A percentile compares a stretch with the other conserved stretches of the same genome.
Evolutionary conservation across 768 basidiomycete genomes (phyloP).

Genomic region (Tylopilus sp.): DNA sequence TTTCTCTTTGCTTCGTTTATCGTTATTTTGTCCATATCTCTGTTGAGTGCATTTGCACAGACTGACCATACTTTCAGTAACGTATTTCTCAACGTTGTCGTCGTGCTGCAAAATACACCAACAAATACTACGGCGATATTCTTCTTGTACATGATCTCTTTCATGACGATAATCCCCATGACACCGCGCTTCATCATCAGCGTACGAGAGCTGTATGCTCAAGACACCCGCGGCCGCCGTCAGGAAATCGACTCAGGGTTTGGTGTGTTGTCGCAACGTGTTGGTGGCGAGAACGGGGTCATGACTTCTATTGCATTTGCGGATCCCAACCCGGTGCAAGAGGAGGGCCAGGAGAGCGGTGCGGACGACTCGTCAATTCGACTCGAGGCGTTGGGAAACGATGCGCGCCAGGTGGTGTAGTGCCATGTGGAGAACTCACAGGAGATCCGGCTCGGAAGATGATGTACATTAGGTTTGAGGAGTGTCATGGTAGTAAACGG

Average conservation of each 20-base stretch:
- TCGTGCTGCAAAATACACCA: background rate
- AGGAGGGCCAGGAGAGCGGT: background rate
- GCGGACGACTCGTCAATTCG: too few species aligned
- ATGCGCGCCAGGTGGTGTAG: too few species aligned
- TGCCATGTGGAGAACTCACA: too few species aligned
- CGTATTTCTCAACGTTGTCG: background rate
- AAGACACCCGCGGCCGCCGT: background rate
- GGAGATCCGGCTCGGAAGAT: too few species aligned
- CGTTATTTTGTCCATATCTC: background rate
- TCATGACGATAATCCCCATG: background rate
- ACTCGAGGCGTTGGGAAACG: too few species aligned
- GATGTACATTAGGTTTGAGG: too few species aligned
- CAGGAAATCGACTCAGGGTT: background rate
- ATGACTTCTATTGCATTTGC: background rate
- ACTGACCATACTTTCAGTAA: background rate
- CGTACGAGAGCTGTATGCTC: background rate
- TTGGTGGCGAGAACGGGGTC: background rate
- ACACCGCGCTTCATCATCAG: background rate
- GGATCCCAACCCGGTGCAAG: background rate
- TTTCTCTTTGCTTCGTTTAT: background rate
- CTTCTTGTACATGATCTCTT: background rate
- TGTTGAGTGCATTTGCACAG: background rate
- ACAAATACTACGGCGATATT: background rate
- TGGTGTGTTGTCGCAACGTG: background rate
- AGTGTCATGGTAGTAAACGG: too few species aligned